Percentiles rank a stretch among this genome's conserved stretches.
phyloP scores from a whole-genome alignment of 257 asterid genomes.

The Solanum lignicaule region DNA sequence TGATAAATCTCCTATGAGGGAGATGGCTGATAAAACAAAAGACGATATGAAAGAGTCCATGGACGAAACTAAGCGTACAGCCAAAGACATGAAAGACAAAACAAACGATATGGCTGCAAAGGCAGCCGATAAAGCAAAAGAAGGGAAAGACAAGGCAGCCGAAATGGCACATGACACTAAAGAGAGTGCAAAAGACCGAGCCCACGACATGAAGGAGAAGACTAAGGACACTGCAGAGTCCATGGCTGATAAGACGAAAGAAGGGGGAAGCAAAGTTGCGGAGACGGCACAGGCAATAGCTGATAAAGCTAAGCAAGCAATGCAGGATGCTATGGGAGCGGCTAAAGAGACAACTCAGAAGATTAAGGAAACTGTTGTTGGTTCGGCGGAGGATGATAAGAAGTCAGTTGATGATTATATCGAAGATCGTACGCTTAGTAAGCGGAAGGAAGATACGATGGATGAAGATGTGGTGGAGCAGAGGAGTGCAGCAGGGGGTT shows the following conservation, averaged over 20 bases:
- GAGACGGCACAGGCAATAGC: constrained; percentile 21
- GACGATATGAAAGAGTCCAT: constrained; percentile 2
- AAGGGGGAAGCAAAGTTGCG: constrained; percentile 11
- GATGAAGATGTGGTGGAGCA: constrained; percentile 34
- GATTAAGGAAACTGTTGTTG: constrained; percentile 58
- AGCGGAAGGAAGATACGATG: constrained; percentile 19
- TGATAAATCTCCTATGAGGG: background rate
- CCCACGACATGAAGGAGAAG: constrained; percentile 22
- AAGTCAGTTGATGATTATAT: constrained; percentile 29
- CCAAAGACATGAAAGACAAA: constrained; percentile 30
- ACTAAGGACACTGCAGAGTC: constrained; percentile 18
- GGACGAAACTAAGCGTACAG: constrained; percentile 19
- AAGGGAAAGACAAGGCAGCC: constrained; percentile 4
- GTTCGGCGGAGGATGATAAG: constrained; percentile 24
- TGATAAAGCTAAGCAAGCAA: constrained; percentile 33
- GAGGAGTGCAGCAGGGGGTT: constrained; percentile 15
- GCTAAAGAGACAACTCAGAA: constrained; percentile 32
- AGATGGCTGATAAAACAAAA: background rate
- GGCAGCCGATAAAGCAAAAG: constrained; percentile 9
- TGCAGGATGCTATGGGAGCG: constrained; percentile 16
- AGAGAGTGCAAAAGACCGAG: constrained; percentile 18
- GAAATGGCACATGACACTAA: constrained; percentile 22
- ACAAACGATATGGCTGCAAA: constrained; percentile 3
- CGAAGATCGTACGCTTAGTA: constrained; percentile 40
- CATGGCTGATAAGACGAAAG: constrained; percentile 28